Base-by-base conservation (phyloP, 495 filamentous ascomycete genomes). In the Aspergillus nidulans region DNA sequence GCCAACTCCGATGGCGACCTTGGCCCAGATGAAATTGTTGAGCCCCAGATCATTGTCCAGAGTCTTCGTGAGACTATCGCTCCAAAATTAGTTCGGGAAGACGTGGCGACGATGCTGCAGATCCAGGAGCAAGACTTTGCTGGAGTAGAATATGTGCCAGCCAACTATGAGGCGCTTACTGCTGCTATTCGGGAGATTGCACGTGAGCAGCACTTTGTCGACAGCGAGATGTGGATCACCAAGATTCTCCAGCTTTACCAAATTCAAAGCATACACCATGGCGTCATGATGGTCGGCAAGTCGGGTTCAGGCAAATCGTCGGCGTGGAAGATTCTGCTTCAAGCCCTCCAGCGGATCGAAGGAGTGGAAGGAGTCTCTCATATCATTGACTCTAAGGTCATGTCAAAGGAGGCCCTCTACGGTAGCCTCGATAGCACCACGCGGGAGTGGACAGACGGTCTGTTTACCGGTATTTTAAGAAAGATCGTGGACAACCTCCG, bases 281-380 rank as follows among this genome's bases (percentile, higher is more conserved):
- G 94, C 83, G 95, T 99, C 16, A 99, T 99, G 95, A 97, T 97
- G 94, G 94, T 99, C 6, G 94, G 94, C 40, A 88, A 87, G 63
- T 97, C 94, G 4, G 94, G 94, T 10, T 85, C 92, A 30, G 94
- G 94, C 58, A 99, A 99, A 73, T 96, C 94, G 49, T 83, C 87
- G 5, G 87, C 92, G 18, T 99, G 95, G 94, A 90, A 89, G 64
- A 85, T 95, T 16, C 80, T 99, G n/a, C 80, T 99, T 10, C 87
- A 92, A 64, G 95, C 94, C 9, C 75, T 99, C 58, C 92, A 97
- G 65, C 83, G 87, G 46, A 85, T 94, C 24, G 92, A 99, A 68
- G 85, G 85, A 18, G 80, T 94, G 24, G 94, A 99, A 72, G 92
- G 95, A 32, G 90, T 97, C 28, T 95, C 84, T 61, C 95, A 99